These are phyloP conservation scores for Calycina marina DNA, from an alignment of 2,329 filamentous ascomycete genomes.

Conservation along the genomic window DNA sequence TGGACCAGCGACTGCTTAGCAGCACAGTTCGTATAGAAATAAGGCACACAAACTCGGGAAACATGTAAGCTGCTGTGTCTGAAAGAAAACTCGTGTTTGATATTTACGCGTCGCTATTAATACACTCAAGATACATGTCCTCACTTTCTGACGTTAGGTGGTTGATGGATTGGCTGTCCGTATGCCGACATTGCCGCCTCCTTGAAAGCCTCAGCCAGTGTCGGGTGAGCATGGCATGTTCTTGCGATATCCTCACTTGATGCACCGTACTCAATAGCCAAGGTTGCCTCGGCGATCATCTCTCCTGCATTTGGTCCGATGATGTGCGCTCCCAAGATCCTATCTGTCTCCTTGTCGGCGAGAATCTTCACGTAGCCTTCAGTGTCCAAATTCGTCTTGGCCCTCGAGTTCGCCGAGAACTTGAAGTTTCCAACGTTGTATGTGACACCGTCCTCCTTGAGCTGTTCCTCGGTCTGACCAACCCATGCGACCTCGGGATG, in stretches of 20 bases:
- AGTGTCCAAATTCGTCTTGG: constrained; percentile 95
- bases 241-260: constrained; percentile 88
- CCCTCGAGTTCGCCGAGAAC: constrained; percentile 94
- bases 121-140: not conserved
- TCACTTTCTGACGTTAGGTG: not conserved
- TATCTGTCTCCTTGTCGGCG: constrained; percentile 88
- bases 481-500: constrained; percentile 98
- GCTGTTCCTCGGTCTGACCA: constrained; percentile 89
- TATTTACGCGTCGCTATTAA: not conserved
- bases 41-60: no score
- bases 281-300: constrained; percentile 96
- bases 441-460: constrained; percentile 78
- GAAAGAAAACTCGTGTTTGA: not conserved
- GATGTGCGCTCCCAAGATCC: constrained; percentile 91
- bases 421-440: constrained; percentile 93
- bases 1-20: no score
- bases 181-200: constrained; percentile 98
- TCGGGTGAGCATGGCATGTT: constrained; percentile 89
- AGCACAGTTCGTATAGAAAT: no score
- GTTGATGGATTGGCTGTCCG: constrained; percentile 71
- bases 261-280: constrained; percentile 93
- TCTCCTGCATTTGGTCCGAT: constrained; percentile 91
- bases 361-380: constrained; percentile 97
- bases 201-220: constrained; percentile 89
- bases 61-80: no score